Conservation (phyloP, 345 rosid species). For the Arabis alpina region DNA sequence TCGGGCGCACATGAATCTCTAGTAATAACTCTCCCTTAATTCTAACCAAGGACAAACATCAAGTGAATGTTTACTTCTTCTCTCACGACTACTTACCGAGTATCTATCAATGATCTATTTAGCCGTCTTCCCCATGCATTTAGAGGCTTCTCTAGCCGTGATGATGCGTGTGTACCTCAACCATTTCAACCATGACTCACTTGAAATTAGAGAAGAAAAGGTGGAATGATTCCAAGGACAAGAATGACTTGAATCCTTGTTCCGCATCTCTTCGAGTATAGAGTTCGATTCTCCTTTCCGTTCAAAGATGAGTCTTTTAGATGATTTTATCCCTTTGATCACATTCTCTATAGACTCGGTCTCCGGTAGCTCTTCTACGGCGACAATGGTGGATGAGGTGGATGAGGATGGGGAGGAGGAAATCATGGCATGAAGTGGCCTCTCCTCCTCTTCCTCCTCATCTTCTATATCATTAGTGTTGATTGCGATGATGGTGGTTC, state of each 20-base stretch:
- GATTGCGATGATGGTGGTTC: conserved; percentile 29
- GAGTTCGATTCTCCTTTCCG: conserved; percentile 64
- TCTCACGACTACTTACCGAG: background rate
- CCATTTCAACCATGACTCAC: conserved; percentile 88
- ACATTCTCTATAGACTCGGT: conserved; percentile 54
- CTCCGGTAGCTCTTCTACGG: conserved; percentile 31
- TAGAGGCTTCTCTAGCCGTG: conserved; percentile 53
- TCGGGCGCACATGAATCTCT: conserved; percentile 5
- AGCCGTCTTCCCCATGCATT: conserved; percentile 13
- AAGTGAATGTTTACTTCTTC: conserved; percentile 16
- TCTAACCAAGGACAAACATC: conserved; percentile 10
- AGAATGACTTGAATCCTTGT: conserved; percentile 32
- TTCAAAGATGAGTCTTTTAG: conserved; percentile 64
- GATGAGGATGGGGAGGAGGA: background rate
- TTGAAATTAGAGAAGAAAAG: conserved; percentile 59
- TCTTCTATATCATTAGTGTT: conserved; percentile 16
- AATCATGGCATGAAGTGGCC: background rate
- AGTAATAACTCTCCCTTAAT: background rate
- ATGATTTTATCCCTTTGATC: conserved; percentile 54
- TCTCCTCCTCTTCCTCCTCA: conserved; percentile 5
- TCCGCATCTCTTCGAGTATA: conserved; percentile 47
- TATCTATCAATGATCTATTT: conserved; percentile 11
- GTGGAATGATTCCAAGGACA: conserved; percentile 67
- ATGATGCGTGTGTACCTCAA: conserved; percentile 58
- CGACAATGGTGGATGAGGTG: conserved; percentile 25